Base-by-base conservation (phyloP, 306 rosid genomes). In the Inga leiocalycina region DNA sequence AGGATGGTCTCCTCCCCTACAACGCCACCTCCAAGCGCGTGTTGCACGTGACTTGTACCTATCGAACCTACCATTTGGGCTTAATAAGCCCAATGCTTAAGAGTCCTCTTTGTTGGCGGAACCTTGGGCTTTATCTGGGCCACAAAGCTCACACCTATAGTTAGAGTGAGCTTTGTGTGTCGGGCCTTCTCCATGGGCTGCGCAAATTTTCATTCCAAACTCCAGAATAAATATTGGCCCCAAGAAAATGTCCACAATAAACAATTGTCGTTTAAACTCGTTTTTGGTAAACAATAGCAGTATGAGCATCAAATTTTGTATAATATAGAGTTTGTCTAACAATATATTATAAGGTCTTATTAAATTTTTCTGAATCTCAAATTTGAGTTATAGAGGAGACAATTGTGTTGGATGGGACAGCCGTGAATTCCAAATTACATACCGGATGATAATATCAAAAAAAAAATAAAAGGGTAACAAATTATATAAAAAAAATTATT, bases 21-120 rank as follows among this genome's bases (percentile, higher is more conserved):
- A 24, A 67, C 69, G 79, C 77, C 73, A 69, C 73, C 84, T 87
- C 76, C 74, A 39, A 8, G 20, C 75, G 78, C 80, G 82, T 71
- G 80, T 61, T 24, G n/a, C 86, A 81, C 86, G 86, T 87, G 71
- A 64, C 37, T 52, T 75, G 20, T 75, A 9, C 24, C 2, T 35
- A 41, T 70, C 20, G 81, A 74, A 77, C 82, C 82, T 48, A 15
- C 19, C 3, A 24, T 10, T 3, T 0, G 68, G 68, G 4, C 73
- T 8, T 30, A 0, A 11, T 0, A 75, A 22, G 81, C 82, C 84
- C 88, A 65, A 44, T 1, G 10, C 2, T 45, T 66, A 51, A 12
- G 1, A 57, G 54, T 5, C 49, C 13, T 13, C 52, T 3, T 49
- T 44, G 11, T 0, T 2, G 65, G 46, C 2, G 2, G 46, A 27